A percentile compares a stretch with the other conserved stretches of the same genome.
These are phyloP conservation scores for Camellia sinensis DNA, from an alignment of 148 eudicot genomes.

Conservation along the genomic window DNA sequence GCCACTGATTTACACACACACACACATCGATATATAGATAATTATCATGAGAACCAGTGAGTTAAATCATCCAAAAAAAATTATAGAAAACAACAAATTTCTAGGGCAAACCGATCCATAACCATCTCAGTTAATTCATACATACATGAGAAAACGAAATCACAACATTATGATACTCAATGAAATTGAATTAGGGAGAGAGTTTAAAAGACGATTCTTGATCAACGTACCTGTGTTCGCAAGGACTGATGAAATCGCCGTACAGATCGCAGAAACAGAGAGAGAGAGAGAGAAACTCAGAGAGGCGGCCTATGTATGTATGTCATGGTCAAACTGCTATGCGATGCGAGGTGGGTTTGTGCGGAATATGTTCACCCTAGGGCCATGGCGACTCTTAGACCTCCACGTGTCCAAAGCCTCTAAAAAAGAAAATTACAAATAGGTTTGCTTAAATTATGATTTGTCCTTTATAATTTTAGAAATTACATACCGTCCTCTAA, in stretches of 20 bases:
- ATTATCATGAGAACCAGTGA: neutral
- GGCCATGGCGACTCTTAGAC: neutral
- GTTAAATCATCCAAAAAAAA: neutral
- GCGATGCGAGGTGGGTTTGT: neutral
- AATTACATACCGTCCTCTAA: too few relatives aligned
- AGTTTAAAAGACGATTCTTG: neutral
- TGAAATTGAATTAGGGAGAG: neutral
- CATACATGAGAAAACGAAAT: neutral
- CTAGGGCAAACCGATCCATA: neutral
- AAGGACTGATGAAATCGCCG: neutral
- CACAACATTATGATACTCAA: neutral
- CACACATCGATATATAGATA: neutral
- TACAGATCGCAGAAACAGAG: neutral
- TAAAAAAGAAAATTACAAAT: too few relatives aligned
- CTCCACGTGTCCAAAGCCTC: neutral
- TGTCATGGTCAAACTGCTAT: neutral
- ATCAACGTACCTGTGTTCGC: constrained; percentile 3
- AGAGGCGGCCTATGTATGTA: neutral
- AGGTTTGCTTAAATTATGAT: too few relatives aligned
- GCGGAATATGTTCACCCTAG: neutral
- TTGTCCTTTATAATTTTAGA: too few relatives aligned
- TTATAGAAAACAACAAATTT: neutral
- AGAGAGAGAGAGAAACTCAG: neutral
- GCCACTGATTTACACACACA: neutral
- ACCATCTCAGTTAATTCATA: too few relatives aligned